Conservation (phyloP, 2,329 filamentous ascomycete species). For the Tolypocladium guangdongense region DNA sequence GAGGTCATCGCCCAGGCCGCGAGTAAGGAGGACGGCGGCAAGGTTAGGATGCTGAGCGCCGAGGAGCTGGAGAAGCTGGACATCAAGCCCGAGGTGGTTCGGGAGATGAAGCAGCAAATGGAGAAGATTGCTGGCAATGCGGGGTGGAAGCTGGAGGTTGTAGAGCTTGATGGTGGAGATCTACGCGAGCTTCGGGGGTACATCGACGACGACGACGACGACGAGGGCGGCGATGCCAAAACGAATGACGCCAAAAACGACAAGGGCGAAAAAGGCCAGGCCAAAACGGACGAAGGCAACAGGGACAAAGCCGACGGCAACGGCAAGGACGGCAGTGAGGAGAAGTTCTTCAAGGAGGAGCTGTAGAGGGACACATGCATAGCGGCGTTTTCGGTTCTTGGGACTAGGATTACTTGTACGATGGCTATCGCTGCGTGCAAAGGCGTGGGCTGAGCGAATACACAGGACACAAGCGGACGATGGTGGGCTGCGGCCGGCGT, state of each 20-base stretch:
- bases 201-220: slow-evolving; percentile 42
- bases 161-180: slow-evolving; percentile 49
- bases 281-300: background rate
- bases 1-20: slow-evolving; percentile 35
- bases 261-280: slow-evolving; percentile 15
- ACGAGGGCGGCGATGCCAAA: background rate
- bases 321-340: slow-evolving; percentile 32
- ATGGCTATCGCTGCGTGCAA: background rate
- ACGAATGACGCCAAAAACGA: background rate
- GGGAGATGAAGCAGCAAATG: slow-evolving; percentile 57
- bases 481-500: background rate
- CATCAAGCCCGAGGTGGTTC: slow-evolving; percentile 54
- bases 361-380: slow-evolving; percentile 20
- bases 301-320: slow-evolving; percentile 5
- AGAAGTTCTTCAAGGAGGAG: slow-evolving; percentile 43
- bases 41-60: slow-evolving; percentile 47
- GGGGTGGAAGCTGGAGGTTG: slow-evolving; percentile 71
- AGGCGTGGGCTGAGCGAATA: background rate
- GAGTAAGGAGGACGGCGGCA: slow-evolving; percentile 47
- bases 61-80: slow-evolving; percentile 60
- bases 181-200: slow-evolving; percentile 57
- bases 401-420: background rate
- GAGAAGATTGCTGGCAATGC: slow-evolving; percentile 58
- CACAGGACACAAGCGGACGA: background rate
- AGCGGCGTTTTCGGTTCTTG: background rate